These are phyloP conservation scores for Neonectria ditissima DNA, from an alignment of 2,329 filamentous ascomycete species.

Conservation along the genomic window DNA sequence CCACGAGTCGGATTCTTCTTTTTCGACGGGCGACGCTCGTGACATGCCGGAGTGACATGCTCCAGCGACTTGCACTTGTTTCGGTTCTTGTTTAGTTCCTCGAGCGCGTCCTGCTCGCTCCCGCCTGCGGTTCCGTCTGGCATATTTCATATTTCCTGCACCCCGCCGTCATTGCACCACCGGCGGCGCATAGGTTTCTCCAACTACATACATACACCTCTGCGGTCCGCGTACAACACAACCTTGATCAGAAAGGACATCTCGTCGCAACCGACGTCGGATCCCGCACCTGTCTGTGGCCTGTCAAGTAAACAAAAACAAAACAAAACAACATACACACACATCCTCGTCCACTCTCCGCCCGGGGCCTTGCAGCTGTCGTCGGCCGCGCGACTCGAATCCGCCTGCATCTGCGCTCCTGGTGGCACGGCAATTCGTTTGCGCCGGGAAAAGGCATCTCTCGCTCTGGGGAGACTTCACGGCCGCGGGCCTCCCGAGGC, in stretches of 20 bases:
- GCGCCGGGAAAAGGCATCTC: not conserved
- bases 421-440: not conserved
- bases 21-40: not conserved
- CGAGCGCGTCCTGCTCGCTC: not conserved
- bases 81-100: not conserved
- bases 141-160: not conserved
- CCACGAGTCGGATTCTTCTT: not conserved
- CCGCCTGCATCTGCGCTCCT: not conserved
- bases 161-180: not conserved
- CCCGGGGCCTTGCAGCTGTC: slow-evolving; percentile 22
- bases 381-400: slow-evolving; percentile 18
- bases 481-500: not conserved
- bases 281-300: not conserved
- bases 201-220: not conserved
- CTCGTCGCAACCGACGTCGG: not conserved
- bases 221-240: not conserved
- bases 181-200: not conserved
- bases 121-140: not conserved
- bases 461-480: not conserved
- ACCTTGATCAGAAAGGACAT: not conserved
- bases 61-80: slow-evolving; percentile 11
- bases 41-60: not conserved
- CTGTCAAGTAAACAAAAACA: not conserved
- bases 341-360: not conserved
- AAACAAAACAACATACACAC: too few relatives aligned